A percentile compares a stretch with the other conserved stretches of the same genome.
Conservation (phyloP, 2,329 filamentous ascomycete species). For the Coniella lustricola region DNA sequence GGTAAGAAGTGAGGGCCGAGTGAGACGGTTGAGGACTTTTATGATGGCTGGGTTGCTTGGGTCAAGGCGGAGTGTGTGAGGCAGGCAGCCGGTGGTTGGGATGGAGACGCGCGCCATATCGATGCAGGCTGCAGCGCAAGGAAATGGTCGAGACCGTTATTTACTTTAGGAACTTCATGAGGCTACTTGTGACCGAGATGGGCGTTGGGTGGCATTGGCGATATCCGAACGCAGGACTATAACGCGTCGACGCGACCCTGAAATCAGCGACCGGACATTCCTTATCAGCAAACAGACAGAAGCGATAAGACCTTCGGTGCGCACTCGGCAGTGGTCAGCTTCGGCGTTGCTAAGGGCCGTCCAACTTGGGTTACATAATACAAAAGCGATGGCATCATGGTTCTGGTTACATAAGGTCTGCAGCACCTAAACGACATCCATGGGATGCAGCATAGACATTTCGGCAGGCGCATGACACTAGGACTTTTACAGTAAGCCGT, state of each 20-base stretch:
- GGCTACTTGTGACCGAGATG: background rate
- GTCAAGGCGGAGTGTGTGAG: conserved; percentile 63
- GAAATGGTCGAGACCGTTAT: background rate
- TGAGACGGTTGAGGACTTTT: conserved; percentile 63
- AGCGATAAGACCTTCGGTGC: background rate
- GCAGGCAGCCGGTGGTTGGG: conserved; percentile 64
- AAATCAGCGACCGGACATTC: background rate
- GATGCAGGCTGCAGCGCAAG: background rate
- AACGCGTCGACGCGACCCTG: conserved; percentile 7
- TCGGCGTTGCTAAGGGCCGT: too few species aligned
- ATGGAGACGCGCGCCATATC: conserved; percentile 53
- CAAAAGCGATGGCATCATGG: too few species aligned
- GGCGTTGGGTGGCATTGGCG: background rate
- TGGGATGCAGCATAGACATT: too few species aligned
- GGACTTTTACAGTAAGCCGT: too few species aligned
- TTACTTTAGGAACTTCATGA: background rate
- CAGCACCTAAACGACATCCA: too few species aligned
- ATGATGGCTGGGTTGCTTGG: conserved; percentile 56
- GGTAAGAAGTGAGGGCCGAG: conserved; percentile 63
- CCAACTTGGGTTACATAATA: too few species aligned
- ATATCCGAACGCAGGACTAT: too few species aligned
- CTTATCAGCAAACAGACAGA: background rate
- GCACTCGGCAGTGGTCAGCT: background rate
- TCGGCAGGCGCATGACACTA: too few species aligned
- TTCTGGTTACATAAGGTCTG: too few species aligned